These are phyloP conservation scores for Jimgerdemannia lactiflua DNA, from an alignment of 192 early-diverging fungal genomes.

Conservation along the genomic window DNA sequence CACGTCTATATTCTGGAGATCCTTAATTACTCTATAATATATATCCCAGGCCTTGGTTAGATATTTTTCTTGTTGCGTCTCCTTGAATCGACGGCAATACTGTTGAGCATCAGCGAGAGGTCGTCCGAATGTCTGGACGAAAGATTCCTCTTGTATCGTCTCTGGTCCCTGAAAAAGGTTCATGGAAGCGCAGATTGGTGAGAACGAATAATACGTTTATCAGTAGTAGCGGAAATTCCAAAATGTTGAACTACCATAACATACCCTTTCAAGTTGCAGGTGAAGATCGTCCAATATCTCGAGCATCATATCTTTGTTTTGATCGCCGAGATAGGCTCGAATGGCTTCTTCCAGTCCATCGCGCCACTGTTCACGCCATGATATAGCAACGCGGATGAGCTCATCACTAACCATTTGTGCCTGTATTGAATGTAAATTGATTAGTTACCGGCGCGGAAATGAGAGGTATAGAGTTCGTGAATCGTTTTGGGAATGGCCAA, in stretches of 20 bases:
- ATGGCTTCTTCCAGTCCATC: slow-evolving; percentile 90
- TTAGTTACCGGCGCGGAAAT: no score
- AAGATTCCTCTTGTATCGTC: slow-evolving; percentile 85
- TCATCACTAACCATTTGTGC: slow-evolving; percentile 94
- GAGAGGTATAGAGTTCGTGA: no score
- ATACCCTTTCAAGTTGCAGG: slow-evolving; percentile 72
- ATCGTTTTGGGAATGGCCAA: no score
- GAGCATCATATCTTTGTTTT: slow-evolving; percentile 88
- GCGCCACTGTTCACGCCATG: slow-evolving; percentile 98
- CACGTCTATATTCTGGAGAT: no score
- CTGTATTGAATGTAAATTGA: slow-evolving; percentile 31
- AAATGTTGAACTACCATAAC: no score
- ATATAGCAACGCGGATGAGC: slow-evolving; percentile 92
- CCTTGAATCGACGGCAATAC: slow-evolving; percentile 75
- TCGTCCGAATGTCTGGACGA: slow-evolving; percentile 87
- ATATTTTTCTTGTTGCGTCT: slow-evolving; percentile 74
- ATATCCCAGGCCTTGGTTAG: slow-evolving; percentile 94
- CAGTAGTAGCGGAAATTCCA: no score
- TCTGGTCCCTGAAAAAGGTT: slow-evolving; percentile 52
- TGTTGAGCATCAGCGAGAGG: slow-evolving; percentile 85
- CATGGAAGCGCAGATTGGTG: no score
- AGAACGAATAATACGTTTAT: no score
- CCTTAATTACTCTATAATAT: slow-evolving; percentile 48
- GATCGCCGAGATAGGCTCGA: slow-evolving; percentile 69
- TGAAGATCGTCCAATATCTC: slow-evolving; percentile 82